Evolutionary conservation across 2,329 filamentous ascomycete genomes (phyloP).

Genomic region (Coleophoma eucalyptorum): DNA sequence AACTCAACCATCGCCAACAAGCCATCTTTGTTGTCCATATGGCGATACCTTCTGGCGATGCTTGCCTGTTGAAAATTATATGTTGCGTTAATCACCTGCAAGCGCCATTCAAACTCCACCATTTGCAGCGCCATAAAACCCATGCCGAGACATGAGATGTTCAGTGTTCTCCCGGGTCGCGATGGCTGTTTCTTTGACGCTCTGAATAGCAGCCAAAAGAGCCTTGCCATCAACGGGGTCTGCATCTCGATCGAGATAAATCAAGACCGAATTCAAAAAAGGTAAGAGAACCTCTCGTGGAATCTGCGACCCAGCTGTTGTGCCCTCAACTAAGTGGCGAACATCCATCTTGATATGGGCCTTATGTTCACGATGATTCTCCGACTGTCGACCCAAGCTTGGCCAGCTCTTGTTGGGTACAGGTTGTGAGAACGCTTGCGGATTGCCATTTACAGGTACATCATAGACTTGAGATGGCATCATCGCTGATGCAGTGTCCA

Average conservation of each 20-base stretch:
- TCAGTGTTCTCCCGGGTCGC: not conserved
- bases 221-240: conserved; percentile 6
- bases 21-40: no score
- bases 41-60: no score
- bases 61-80: no score
- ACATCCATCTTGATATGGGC: conserved; percentile 7
- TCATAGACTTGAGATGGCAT: no score
- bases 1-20: no score
- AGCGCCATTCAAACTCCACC: not conserved
- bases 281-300: conserved; percentile 6
- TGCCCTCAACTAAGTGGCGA: conserved; percentile 1
- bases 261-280: conserved; percentile 4
- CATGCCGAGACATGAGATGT: not conserved
- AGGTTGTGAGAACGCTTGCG: not conserved
- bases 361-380: conserved; percentile 4
- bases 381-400: conserved; percentile 2
- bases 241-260: conserved; percentile 6
- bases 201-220: conserved; percentile 2
- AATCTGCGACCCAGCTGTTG: conserved; percentile 3
- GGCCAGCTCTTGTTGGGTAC: conserved; percentile 2
- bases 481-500: no score
- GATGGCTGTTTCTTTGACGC: conserved; percentile 1
- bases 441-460: not conserved
- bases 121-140: not conserved
- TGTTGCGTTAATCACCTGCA: no score